phyloP scores from a whole-genome alignment of 1,284 basidiomycete species.

The Wallemia hederae region DNA sequence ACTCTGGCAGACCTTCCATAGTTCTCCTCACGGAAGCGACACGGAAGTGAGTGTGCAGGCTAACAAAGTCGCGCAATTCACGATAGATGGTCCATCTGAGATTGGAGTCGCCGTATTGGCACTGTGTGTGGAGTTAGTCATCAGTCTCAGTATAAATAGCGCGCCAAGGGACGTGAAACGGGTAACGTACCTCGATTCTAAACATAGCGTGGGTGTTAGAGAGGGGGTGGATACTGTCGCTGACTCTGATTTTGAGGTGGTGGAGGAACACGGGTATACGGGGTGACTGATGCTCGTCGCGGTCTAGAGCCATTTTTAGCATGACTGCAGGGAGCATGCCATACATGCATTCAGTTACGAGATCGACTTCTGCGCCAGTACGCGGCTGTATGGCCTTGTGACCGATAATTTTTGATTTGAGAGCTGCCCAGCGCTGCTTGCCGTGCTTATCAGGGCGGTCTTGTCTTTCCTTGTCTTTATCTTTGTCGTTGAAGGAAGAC shows the following conservation, averaged over 20 bases:
- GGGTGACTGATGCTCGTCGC: constrained; percentile 57
- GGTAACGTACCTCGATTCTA: constrained; percentile 34
- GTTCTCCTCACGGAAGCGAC: constrained; percentile 35
- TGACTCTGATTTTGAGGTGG: constrained; percentile 50
- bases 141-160: not conserved
- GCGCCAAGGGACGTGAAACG: not conserved
- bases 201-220: constrained; percentile 53
- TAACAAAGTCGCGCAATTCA: constrained; percentile 71
- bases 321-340: constrained; percentile 37
- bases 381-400: not conserved
- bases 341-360: not conserved
- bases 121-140: constrained; percentile 18
- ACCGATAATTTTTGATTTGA: not conserved
- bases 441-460: not conserved
- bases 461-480: not conserved
- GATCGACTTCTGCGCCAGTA: not conserved
- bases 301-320: constrained; percentile 65
- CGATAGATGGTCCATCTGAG: constrained; percentile 90
- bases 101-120: constrained; percentile 85
- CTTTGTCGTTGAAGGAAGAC: not conserved
- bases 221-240: constrained; percentile 55
- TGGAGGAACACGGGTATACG: constrained; percentile 68
- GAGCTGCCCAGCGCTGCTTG: not conserved
- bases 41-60: constrained; percentile 68
- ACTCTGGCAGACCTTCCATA: constrained; percentile 43